Evolutionary conservation across 73 alveolate genomes (phyloP), one percentile per base, ranked within the genome.

Genomic region (Stentor roeselii): DNA sequence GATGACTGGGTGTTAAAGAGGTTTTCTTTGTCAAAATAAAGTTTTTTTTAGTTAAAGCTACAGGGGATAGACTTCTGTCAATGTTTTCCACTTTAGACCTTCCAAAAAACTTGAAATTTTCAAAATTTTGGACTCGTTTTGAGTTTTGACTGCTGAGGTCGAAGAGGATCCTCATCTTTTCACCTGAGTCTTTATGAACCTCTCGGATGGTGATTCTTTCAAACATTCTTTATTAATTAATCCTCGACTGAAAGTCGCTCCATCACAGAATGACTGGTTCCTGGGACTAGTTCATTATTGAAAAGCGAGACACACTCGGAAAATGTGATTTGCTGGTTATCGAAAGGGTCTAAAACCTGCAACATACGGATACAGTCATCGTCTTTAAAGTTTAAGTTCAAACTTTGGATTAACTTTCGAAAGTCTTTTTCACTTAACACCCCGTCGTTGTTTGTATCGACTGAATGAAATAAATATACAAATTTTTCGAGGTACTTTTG

Each of bases 301-400:
- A 97, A 94, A 60, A 97, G 92, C 86, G 95, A 94, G 34, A 96
- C 99, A 39, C 98, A 89, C 87, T 96, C 98, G 84, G 97, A 87
- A 90, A 95, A 96, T 32, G 99, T 97, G 82, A 97, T 92, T 92
- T 94, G 95, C 77, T 96, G 90, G 90, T 96, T 95, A 87, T 92
- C 94, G 90, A 87, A 93, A 75, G 99, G 99, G 85, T 97, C 99
- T 58, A 96, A 86, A 78, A 93, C 82, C 39, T 95, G 90, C 35
- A 95, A 92, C 61, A 95, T 89, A 83, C 94, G 91, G 39, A 85
- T 86, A 6, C 93, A 89, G 76, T 96, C 98, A 30, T 86, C 93
- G 39, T 93, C 98, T 41, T 90, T 93, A 11, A 61, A 86, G 59
- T 86, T 88, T 34, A 94, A 86, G 4, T 95, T 89, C 93, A 95